Base-by-base conservation (phyloP, 2,329 filamentous ascomycete species). In the Arachnomyces sp. region DNA sequence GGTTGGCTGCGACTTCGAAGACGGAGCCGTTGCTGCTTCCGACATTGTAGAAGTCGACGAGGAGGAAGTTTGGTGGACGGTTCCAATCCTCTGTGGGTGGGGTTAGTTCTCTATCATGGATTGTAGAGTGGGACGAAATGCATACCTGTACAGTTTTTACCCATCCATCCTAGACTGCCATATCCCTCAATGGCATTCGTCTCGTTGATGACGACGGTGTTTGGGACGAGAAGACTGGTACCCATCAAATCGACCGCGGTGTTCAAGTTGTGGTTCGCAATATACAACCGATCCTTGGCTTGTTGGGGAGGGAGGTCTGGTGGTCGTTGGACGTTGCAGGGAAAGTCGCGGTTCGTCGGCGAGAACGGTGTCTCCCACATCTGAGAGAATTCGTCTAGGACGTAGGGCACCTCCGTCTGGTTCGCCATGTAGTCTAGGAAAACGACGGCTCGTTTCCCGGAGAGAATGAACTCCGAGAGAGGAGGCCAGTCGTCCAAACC, bases 301-400 rank as follows among this genome's bases (percentile, higher is more conserved):
- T 76, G 70, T 2, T 71, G 63, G 0, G 58, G 54, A 2, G 65
- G 53, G 42, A 93, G 66, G 32, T 75, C 67, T 0, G 85, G 85
- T 0, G 89, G 88, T 0, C 89, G 80, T 56, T 94, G 77, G 29
- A 81, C 71, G 0, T 68, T 79, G 65, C 89, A 95, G 0, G 88
- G 87, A 58, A 94, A 94, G 1, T 61, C 59, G 2, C 78, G 65
- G 52, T 81, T 63, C 0, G 72, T 76, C 0, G 77, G 87, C 39
- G 87, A 84, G 58, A 94, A 95, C 0, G 85, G 84, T 1, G 88
- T 90, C 66, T 95, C 86, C 84, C 85, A 94, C 65, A 93, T 75
- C 56, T 94, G 84, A 4, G 76, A 76, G 66, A 94, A 95, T 62
- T 95, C 74, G 59, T 94, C 85, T 31, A 94, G 71, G 31, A 94